Conservation (phyloP, 148 eudicot genomes). For the Nyssa sinensis region DNA sequence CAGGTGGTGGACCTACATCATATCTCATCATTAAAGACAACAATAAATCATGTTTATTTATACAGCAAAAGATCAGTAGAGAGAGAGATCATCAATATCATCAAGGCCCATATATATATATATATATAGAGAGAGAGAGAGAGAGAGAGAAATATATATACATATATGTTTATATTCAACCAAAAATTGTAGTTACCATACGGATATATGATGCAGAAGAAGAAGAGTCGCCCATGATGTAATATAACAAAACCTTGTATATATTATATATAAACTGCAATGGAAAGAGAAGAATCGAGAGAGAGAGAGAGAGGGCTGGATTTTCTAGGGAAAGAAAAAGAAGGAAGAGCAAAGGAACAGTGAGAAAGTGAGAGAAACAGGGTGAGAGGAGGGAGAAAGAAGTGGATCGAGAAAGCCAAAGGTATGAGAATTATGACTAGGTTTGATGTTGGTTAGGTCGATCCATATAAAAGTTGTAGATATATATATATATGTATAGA, state of each 20-base stretch:
- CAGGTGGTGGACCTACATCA: conserved; percentile 52
- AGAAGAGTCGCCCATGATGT: conserved; percentile 33
- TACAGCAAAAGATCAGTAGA: too few species aligned
- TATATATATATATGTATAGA: neutral
- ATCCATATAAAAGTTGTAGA: neutral
- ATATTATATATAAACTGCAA: neutral
- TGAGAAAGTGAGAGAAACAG: neutral
- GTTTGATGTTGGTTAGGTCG: conserved; percentile 8
- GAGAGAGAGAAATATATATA: neutral
- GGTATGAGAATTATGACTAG: neutral
- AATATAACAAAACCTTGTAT: neutral
- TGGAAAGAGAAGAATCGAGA: neutral
- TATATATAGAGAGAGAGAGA: neutral
- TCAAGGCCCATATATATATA: neutral
- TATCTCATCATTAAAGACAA: neutral
- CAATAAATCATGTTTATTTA: too few species aligned
- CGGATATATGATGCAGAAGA: conserved; percentile 37
- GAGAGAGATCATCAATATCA: too few species aligned
- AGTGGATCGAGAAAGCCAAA: neutral
- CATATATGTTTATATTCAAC: neutral
- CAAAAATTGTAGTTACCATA: conserved; percentile 20
- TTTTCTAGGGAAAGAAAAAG: neutral
- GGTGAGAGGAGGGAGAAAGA: neutral
- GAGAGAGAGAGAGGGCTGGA: neutral
- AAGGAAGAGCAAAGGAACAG: neutral